These are phyloP conservation scores for Hordeum vulgare DNA, from an alignment of 176 grass and related monocot species.

Conservation along the genomic window MorexV3_pseudomolecules_assembly NC_058523.1:437701831-437702330, in stretches of 20 bases:
- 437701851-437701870: too few species aligned
- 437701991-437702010: too few species aligned
- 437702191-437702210: constrained; percentile 70
- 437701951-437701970: too few species aligned
- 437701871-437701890: too few species aligned
- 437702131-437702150: constrained; percentile 52
- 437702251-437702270: constrained; percentile 68
- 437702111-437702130: neutral
- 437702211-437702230: constrained; percentile 81
- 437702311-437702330: rapidly evolving
- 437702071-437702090: too few species aligned
- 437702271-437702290: constrained; percentile 59
- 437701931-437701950: too few species aligned
- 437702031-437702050: too few species aligned
- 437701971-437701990: too few species aligned
- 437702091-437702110: neutral
- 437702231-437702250: constrained; percentile 82
- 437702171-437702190: constrained; percentile 86
- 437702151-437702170: constrained; percentile 68
- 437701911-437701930: too few species aligned
- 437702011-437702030: too few species aligned
- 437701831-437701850: too few species aligned
- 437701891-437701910: too few species aligned
- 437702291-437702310: neutral
- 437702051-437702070: neutral